Evolutionary conservation across 768 basidiomycete species (phyloP).

Genomic region (Nevesoporus exiguus): DNA sequence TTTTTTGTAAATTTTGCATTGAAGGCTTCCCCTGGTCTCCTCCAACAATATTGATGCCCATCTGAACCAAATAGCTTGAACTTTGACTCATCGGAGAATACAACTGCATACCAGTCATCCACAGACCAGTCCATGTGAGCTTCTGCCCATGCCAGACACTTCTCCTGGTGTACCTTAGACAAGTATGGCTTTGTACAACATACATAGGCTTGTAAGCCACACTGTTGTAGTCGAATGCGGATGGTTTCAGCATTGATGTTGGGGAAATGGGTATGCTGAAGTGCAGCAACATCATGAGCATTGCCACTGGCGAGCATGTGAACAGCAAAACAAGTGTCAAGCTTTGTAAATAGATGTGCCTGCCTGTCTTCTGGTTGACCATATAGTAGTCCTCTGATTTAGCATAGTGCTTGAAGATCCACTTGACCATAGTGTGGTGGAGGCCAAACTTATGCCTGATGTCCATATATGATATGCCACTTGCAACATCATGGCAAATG

Average conservation of each 20-base stretch:
- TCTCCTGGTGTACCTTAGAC: slow-evolving; percentile 12
- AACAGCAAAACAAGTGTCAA: background rate
- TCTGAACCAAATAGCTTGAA: no score
- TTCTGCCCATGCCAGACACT: slow-evolving; percentile 21
- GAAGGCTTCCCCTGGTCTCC: no score
- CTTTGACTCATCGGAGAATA: slow-evolving; percentile 14
- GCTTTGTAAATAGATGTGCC: background rate
- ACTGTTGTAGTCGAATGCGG: background rate
- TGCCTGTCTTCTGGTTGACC: background rate
- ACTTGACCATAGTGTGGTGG: background rate
- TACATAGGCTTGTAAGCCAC: background rate
- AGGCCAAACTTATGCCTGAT: no score
- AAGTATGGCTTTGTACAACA: slow-evolving; percentile 20
- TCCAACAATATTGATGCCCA: no score
- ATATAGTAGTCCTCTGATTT: background rate
- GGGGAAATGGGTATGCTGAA: no score
- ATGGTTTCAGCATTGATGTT: no score
- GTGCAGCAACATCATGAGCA: background rate
- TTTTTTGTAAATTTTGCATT: slow-evolving; percentile 22
- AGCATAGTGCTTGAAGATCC: background rate
- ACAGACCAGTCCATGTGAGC: no score
- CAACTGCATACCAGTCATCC: slow-evolving; percentile 30
- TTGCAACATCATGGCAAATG: background rate
- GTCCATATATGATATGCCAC: no score
- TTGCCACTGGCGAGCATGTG: background rate